These are phyloP conservation scores for Heritiera fomes DNA, from an alignment of 345 rosid genomes.

Conservation along the genomic window DNA sequence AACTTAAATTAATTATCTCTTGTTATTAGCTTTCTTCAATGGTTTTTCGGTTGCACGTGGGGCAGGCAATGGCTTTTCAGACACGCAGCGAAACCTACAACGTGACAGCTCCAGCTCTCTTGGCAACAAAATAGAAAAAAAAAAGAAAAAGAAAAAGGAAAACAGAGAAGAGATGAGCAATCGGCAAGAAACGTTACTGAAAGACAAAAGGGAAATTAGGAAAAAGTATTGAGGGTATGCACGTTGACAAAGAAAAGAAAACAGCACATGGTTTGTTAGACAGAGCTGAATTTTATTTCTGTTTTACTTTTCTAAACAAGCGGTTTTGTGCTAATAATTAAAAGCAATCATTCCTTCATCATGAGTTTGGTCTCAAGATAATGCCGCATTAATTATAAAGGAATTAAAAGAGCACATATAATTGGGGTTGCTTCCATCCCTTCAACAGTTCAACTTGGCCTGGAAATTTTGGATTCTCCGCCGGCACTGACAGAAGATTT, in stretches of 20 bases:
- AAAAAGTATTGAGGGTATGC: neutral
- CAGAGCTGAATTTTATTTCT: neutral
- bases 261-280: conserved; percentile 22
- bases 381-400: neutral
- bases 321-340: neutral
- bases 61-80: neutral
- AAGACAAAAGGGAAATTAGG: neutral
- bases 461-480: conserved; percentile 24
- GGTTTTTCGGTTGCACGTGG: neutral
- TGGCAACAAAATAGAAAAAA: neutral
- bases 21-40: neutral
- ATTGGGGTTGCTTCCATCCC: conserved; percentile 16
- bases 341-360: conserved; percentile 25
- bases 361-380: conserved; percentile 16
- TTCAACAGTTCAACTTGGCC: neutral
- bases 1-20: neutral
- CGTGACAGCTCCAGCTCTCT: neutral
- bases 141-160: neutral
- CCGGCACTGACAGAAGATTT: conserved; percentile 36
- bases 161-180: neutral
- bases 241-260: neutral
- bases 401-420: conserved; percentile 7
- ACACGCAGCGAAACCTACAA: neutral
- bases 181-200: too few relatives aligned
- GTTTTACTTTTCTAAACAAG: neutral